Percentiles rank a stretch among this genome's conserved stretches.
These are phyloP conservation scores for Eutrema salsugineum DNA, from an alignment of 441 rosid species.

Conservation along the genomic window DNA sequence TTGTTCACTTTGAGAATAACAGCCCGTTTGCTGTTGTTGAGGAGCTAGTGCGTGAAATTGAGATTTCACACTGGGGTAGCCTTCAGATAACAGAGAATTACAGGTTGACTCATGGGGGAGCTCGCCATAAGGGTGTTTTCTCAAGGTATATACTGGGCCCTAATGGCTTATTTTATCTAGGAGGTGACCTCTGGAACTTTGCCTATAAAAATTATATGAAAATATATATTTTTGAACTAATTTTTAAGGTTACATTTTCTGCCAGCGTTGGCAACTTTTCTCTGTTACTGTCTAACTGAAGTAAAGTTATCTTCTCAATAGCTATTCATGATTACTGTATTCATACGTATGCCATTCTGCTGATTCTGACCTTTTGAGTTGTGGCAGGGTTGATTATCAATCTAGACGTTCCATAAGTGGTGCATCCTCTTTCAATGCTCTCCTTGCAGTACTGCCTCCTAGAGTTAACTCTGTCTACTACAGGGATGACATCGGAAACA, in stretches of 20 bases:
- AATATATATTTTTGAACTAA: background rate
- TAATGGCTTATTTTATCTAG: background rate
- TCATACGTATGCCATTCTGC: background rate
- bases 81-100: constrained; percentile 90
- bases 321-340: background rate
- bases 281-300: background rate
- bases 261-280: background rate
- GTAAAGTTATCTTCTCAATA: background rate
- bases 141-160: constrained; percentile 59
- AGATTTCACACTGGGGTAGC: constrained; percentile 99
- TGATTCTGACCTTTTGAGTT: constrained; percentile 12
- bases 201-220: background rate
- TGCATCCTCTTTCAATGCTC: constrained; percentile 72
- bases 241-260: constrained; percentile 5
- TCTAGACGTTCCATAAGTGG: constrained; percentile 62
- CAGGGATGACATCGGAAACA: constrained; percentile 96
- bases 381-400: constrained; percentile 98
- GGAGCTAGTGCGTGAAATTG: constrained; percentile 95
- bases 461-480: constrained; percentile 94
- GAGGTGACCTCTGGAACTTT: background rate
- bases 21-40: constrained; percentile 97
- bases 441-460: constrained; percentile 87
- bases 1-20: constrained; percentile 90
- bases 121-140: constrained; percentile 91
- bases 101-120: constrained; percentile 86